phyloP scores from a whole-genome alignment of 345 rosid species.

The Jatropha curcas region DNA sequence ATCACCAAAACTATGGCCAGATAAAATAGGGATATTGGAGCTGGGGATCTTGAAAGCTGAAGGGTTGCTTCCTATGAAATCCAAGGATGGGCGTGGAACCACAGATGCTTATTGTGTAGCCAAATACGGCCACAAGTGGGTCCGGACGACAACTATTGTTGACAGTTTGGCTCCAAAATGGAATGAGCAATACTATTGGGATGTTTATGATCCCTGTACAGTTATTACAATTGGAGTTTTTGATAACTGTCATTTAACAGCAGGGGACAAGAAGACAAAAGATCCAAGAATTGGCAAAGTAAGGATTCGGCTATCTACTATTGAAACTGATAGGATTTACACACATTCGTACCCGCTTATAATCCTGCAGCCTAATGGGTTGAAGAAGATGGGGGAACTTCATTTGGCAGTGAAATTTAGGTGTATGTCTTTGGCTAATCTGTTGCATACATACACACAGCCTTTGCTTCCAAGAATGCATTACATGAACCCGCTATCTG shows the following conservation, averaged over 20 bases:
- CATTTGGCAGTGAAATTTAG: conserved; percentile 44
- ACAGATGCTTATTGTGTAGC: conserved; percentile 54
- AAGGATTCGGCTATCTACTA: conserved; percentile 45
- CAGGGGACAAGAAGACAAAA: conserved; percentile 7
- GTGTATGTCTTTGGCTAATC: conserved; percentile 33
- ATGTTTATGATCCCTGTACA: conserved; percentile 55
- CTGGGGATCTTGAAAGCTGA: conserved; percentile 50
- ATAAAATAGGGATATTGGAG: conserved; percentile 50
- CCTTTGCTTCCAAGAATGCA: conserved; percentile 49
- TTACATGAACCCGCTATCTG: conserved; percentile 37
- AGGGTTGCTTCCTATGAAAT: conserved; percentile 48
- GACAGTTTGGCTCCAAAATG: conserved; percentile 45
- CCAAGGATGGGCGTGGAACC: conserved; percentile 37
- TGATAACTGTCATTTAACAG: conserved; percentile 39
- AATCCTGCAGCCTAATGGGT: conserved; percentile 40
- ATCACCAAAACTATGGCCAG: conserved; percentile 41
- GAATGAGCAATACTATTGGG: conserved; percentile 61
- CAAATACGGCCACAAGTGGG: conserved; percentile 56
- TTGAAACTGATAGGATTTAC: conserved; percentile 37
- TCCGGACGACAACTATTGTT: conserved; percentile 45
- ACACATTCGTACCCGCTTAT: conserved; percentile 47
- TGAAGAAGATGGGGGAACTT: conserved; percentile 52
- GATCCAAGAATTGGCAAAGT: conserved; percentile 48
- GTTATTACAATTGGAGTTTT: conserved; percentile 49
- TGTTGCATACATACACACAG: conserved; percentile 36